Conservation (phyloP, 192 early-diverging fungal species). For the Entophlyctis luteolus region DNA sequence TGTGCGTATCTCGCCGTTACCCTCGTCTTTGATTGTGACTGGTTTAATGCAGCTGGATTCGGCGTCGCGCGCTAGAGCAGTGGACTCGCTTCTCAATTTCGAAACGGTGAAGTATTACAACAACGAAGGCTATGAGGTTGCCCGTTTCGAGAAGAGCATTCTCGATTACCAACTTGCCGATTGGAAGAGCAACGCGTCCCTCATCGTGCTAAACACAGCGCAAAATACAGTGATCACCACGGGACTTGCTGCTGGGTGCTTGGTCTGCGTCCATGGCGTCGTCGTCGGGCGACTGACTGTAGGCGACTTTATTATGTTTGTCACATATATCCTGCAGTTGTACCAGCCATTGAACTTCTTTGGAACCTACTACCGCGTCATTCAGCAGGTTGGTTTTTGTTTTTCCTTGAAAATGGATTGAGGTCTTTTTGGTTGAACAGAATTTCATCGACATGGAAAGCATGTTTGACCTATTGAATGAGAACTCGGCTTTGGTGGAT, state of each 20-base stretch:
- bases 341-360: slow-evolving; percentile 85
- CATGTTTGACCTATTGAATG: slow-evolving; percentile 80
- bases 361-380: slow-evolving; percentile 89
- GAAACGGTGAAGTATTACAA: slow-evolving; percentile 99
- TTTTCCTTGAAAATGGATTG: not conserved
- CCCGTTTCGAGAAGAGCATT: slow-evolving; percentile 75
- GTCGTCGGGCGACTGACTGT: slow-evolving; percentile 65
- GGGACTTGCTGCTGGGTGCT: slow-evolving; percentile 74
- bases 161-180: slow-evolving; percentile 77
- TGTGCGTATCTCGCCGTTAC: not conserved
- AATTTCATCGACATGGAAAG: slow-evolving; percentile 89
- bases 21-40: not conserved
- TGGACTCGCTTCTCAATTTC: slow-evolving; percentile 92
- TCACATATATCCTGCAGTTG: slow-evolving; percentile 84
- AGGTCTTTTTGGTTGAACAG: no score
- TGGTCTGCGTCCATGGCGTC: slow-evolving; percentile 83
- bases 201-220: slow-evolving; percentile 78
- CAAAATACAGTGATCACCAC: slow-evolving; percentile 85
- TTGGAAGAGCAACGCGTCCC: slow-evolving; percentile 68
- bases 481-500: slow-evolving; percentile 64
- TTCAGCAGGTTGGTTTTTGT: slow-evolving; percentile 60
- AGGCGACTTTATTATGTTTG: slow-evolving; percentile 83
- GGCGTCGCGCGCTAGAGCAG: slow-evolving; percentile 66
- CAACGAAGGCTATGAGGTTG: slow-evolving; percentile 81
- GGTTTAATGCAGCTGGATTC: slow-evolving; percentile 59